phyloP scores from a whole-genome alignment of 495 filamentous ascomycete genomes.

The Haplographium delicatum region DNA sequence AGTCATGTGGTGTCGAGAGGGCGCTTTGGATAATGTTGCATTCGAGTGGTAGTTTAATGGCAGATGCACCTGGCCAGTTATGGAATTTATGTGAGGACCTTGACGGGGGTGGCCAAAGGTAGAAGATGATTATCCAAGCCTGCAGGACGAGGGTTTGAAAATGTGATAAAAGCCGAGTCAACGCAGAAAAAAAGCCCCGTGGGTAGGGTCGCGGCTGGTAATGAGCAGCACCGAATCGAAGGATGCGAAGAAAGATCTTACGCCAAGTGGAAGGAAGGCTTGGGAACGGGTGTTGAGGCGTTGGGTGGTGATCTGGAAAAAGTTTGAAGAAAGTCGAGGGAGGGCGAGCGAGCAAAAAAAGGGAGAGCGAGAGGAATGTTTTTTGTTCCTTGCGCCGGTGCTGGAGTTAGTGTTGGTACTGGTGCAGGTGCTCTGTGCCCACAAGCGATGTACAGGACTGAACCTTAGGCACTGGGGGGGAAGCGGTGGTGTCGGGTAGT shows the following conservation, averaged over 20 bases:
- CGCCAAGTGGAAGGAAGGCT: neutral
- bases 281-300: neutral
- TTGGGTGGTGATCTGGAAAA: neutral
- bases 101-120: neutral
- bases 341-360: neutral
- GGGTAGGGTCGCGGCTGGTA: neutral
- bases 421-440: neutral
- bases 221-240: no score
- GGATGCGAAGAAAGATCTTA: no score
- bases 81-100: conserved; percentile 9
- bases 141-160: conserved; percentile 3
- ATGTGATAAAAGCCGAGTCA: neutral
- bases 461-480: neutral
- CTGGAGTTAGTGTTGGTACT: neutral
- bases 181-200: neutral
- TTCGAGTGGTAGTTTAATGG: conserved; percentile 8
- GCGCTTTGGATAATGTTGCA: conserved; percentile 12
- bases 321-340: neutral
- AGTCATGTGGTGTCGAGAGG: conserved; percentile 18
- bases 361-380: neutral
- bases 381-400: neutral
- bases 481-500: neutral
- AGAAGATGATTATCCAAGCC: conserved; percentile 12
- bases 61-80: conserved; percentile 20
- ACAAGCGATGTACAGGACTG: neutral